phyloP scores from a whole-genome alignment of 306 rosid species.

The Comarum palustre region DNA sequence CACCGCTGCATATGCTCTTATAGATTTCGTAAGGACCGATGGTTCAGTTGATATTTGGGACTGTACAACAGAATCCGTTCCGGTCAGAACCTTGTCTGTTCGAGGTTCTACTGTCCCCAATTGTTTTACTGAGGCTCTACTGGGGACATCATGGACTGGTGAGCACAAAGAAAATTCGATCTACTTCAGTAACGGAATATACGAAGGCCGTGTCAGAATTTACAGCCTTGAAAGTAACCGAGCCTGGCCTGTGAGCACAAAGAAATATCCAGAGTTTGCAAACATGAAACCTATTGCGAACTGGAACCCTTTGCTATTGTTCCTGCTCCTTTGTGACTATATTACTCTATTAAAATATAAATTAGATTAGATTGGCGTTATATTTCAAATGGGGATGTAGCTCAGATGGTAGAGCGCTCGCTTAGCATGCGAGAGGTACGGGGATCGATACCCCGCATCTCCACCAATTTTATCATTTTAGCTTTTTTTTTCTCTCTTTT shows the following conservation, averaged over 20 bases:
- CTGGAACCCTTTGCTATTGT: too few species aligned
- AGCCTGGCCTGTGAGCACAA: too few species aligned
- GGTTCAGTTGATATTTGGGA: neutral
- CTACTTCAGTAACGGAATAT: neutral
- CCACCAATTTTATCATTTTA: conserved; percentile 17
- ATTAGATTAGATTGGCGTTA: too few species aligned
- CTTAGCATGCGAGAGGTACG: conserved; percentile 95
- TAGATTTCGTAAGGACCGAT: too few species aligned
- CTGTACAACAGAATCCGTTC: neutral
- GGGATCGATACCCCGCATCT: conserved; percentile 96
- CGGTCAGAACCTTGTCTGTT: neutral
- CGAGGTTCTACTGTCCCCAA: neutral
- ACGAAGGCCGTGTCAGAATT: too few species aligned
- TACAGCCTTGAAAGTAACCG: too few species aligned
- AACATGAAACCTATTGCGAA: too few species aligned
- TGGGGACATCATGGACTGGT: neutral
- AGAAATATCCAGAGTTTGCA: too few species aligned
- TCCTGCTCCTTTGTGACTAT: neutral
- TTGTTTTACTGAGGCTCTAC: neutral
- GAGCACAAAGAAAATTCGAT: neutral
- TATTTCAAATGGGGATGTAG: conserved; percentile 60
- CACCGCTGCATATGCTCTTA: too few species aligned
- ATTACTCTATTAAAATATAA: too few species aligned
- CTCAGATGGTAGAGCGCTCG: conserved; percentile 98
- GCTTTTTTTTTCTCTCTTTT: too few species aligned